Evolutionary conservation across 73 alveolate species (phyloP), one percentile per base, ranked within the genome.

Genomic region (Stentor roeselii): DNA sequence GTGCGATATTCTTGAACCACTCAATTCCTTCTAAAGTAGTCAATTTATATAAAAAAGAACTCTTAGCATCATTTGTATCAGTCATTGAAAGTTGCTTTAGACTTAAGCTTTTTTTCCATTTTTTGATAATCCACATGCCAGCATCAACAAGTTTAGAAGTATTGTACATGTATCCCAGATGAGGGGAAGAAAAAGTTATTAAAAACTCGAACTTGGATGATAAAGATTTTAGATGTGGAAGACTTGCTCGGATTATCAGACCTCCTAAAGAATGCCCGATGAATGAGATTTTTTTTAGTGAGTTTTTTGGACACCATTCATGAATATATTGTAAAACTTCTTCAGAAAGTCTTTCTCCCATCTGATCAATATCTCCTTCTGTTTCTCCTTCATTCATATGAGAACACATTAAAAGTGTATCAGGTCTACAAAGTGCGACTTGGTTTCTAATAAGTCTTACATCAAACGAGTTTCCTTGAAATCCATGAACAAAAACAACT

Each of bases 211-310:
- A 89, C 82, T 96, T 92, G 59, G 90, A 96, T 40, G 90, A 86
- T 87, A 89, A 90, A 83, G 96, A 97, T 86, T 92, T 98, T 37
- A 76, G 39, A 76, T 76, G 39, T 11, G 94, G 94, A 31, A 88
- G 75, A 40, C 95, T 97, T 67, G 97, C 95, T 84, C 96, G 86
- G 14, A 97, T 92, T 42, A 97, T 95, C 3, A 97, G 89, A 1
- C 99, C 99, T 36, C 99, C 99, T 59, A 98, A 89, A 36, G 99
- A 98, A 82, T 98, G 99, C 30, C 99, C 99, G 31, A 98, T 90
- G 84, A 98, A 98, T 59, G 99, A 92, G 59, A 98, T 90, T 82
- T 94, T 94, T 87, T 95, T 92, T 59, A 95, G 96, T 77, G 90
- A 90, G 88, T 86, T 84, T 77, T 95, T 97, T 59, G 86, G 96